Base-by-base conservation (phyloP, 2,329 filamentous ascomycete species). In the Colletotrichum sp. region DNA sequence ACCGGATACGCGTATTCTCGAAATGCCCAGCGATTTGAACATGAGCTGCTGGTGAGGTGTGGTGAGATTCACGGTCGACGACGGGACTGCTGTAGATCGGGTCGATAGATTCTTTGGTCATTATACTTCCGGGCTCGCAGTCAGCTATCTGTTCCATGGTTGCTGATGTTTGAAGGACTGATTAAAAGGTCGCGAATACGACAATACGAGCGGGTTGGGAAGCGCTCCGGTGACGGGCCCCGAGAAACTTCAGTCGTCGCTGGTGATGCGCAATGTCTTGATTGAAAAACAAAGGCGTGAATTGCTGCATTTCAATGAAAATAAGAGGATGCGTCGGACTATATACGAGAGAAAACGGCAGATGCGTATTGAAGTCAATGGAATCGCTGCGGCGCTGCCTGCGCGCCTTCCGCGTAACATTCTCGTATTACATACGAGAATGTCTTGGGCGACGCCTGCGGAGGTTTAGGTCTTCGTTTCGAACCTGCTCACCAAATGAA, bases 81-180 rank as follows among this genome's bases (percentile, higher is more conserved):
- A 80, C n/a, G 1, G 65, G 64, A 1, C 21, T 12, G 9, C 21
- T 18, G 30, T 79, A 80, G 8, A 24, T n/a, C 5, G 75, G 43
- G 38, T 80, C 74, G 8, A 78, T 26, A n/a, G 6, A 66, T 1
- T n/a, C 32, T 71, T 28, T 34, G 12, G 64, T 86, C 85, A 78
- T 85, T 87, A 70, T 86, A 8, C 4, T 32, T 5, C 9, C 1
- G 4, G 0, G 0, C 0, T 21, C 7, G 26, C 15, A 26, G 15
- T 13, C 10, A 32, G 28, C 0, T 30, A 13, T 30, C 18, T 16
- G 10, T 0, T 15, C 28, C 58, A 61, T 61, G 28, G 28, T 32
- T 61, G 18, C 9, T 7, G 24, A 61, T 61, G 16, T 34, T 34
- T 30, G 18, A 30, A 18, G 8, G 1, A 38, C 1, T 1, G 16